Conservation (phyloP, 768 basidiomycete species). For the Russula emetica region DNA sequence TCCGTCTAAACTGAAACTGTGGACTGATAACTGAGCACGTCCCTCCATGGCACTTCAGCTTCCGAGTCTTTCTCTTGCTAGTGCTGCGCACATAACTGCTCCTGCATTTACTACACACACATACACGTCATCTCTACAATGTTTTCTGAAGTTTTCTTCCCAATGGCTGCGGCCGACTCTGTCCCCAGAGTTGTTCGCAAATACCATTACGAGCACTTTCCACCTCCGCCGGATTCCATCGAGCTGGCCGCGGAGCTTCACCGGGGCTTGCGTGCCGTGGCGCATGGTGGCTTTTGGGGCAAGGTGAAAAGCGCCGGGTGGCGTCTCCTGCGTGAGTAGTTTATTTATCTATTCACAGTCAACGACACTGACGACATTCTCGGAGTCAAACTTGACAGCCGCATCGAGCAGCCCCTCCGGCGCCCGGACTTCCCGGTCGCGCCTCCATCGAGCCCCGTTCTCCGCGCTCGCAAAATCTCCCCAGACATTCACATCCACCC, state of each 20-base stretch:
- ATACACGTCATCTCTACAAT: neutral
- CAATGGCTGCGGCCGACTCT: neutral
- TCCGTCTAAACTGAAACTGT: neutral
- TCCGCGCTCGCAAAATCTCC: neutral
- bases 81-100: constrained; percentile 10
- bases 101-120: neutral
- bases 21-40: constrained; percentile 1
- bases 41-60: neutral
- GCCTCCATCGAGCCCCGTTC: constrained; percentile 5
- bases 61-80: constrained; percentile 9
- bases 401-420: neutral
- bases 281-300: constrained; percentile 4
- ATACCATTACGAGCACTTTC: constrained; percentile 5
- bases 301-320: constrained; percentile 10
- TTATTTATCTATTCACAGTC: neutral
- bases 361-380: neutral
- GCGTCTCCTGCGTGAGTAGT: constrained; percentile 14
- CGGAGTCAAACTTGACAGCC: constrained; percentile 1
- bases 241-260: constrained; percentile 7
- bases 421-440: constrained; percentile 21
- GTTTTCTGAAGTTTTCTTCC: neutral
- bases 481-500: constrained; percentile 12
- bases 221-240: constrained; percentile 7
- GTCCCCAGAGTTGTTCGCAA: neutral
- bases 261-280: constrained; percentile 5